phyloP scores from a whole-genome alignment of 1,139 yeast species.

The Pichia sp. region DNA sequence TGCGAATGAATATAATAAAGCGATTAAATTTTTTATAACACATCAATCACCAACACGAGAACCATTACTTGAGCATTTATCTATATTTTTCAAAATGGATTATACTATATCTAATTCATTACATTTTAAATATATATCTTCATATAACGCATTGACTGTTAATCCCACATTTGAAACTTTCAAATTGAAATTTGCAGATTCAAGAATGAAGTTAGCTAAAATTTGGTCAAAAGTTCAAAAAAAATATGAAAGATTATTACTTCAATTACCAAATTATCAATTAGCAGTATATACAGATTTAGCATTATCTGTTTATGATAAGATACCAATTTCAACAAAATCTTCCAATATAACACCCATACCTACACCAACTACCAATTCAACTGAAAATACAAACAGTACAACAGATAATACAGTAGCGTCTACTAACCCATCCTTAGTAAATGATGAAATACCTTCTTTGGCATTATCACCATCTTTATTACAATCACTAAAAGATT shows the following conservation, averaged over 20 bases:
- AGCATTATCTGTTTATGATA: conserved; percentile 58
- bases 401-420: not conserved
- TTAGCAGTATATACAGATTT: conserved; percentile 36
- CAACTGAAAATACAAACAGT: not conserved
- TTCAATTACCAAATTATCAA: conserved; percentile 24
- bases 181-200: conserved; percentile 54
- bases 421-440: not conserved
- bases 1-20: conserved; percentile 28
- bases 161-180: conserved; percentile 60
- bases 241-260: conserved; percentile 36
- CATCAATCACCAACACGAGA: conserved; percentile 66
- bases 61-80: conserved; percentile 62
- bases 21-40: conserved; percentile 57
- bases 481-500: conserved; percentile 9
- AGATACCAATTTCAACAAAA: conserved; percentile 53
- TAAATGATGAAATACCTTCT: conserved; percentile 11
- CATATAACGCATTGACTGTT: conserved; percentile 64
- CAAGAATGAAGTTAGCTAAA: conserved; percentile 56
- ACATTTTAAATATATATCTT: conserved; percentile 66
- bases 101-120: conserved; percentile 67
- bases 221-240: conserved; percentile 58
- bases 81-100: conserved; percentile 63
- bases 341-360: conserved; percentile 37
- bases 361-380: conserved; percentile 7
- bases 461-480: conserved; percentile 11